Base-by-base conservation (phyloP, 164 flowering plant genomes). In the Tinospora cordifolia region DNA sequence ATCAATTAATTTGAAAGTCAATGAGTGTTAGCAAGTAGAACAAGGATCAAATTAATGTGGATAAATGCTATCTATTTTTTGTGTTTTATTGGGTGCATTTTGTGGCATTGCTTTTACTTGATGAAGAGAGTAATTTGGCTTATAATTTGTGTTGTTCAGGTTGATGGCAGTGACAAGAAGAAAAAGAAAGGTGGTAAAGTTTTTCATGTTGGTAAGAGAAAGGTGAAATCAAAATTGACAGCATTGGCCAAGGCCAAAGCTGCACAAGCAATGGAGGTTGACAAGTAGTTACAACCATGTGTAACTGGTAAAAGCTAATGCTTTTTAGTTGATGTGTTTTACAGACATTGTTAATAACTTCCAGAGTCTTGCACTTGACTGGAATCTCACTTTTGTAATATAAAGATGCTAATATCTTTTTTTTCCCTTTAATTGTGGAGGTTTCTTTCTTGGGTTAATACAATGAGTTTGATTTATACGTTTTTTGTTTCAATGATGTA, bases 251-350 rank as follows among this genome's bases (percentile, higher is more conserved):
- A 92, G 79, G 98, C 98, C 71, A 94, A 92, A 84, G 96, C 86
- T 72, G 83, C 86, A 6, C 97, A 92, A 58, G 99, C 98, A 22
- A 94, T 94, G 99, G 99, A 94, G 75, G 65, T 94, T 49, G 97
- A 94, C 74, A 82, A 86, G 22, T 89, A 78, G 86, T 82, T 81
- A 72, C 15, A 14, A 24, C 54, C 54, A 58, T n/a, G 3, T 13
- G 25, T 17, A 58, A 66, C 27, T 62, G 63, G 57, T 63, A 40
- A 49, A 30, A 36, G 60, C 60, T 17, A 19, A 19, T 54, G 60
- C 24, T 54, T 19, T 21, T 44, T 44, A 44, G 60, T 6, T n/a
- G 8, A 54, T 54, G 8, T 54, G 60, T 19, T 54, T 54, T 19
- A n/a, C 8, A 19, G n/a, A 54, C n/a, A 51, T 17, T 22, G 22